Percentiles rank a stretch among this genome's conserved stretches.
These are phyloP conservation scores for Phoenix dactylifera DNA, from an alignment of 176 grass and related monocot genomes.

Conservation along the genomic window DNA sequence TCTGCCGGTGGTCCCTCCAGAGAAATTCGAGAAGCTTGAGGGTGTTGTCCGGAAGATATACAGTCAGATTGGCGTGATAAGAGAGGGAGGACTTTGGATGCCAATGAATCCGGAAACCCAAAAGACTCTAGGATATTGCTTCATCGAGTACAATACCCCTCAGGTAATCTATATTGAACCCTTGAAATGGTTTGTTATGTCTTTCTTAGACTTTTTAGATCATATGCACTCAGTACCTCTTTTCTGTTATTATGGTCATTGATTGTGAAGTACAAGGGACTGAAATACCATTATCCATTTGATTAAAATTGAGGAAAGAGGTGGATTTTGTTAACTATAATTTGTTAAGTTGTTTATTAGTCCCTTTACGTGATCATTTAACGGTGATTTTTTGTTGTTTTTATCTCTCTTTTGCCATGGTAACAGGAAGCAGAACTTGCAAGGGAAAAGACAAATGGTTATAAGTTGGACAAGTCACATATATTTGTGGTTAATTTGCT, in stretches of 20 bases:
- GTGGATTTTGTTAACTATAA: too few species aligned
- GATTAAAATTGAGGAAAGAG: too few species aligned
- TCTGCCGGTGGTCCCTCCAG: slow-evolving; percentile 60
- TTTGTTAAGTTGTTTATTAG: neutral
- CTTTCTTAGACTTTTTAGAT: neutral
- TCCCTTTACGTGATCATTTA: neutral
- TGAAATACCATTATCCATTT: too few species aligned
- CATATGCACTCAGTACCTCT: too few species aligned
- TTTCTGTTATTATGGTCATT: too few species aligned
- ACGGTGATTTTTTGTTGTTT: neutral
- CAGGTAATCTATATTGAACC: slow-evolving; percentile 34
- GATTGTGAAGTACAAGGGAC: too few species aligned
- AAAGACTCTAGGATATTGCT: slow-evolving; percentile 79
- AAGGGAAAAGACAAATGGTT: slow-evolving; percentile 87
- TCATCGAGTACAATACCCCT: slow-evolving; percentile 67
- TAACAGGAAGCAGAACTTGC: slow-evolving; percentile 83
- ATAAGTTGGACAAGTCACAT: slow-evolving; percentile 85
- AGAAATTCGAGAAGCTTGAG: slow-evolving; percentile 87
- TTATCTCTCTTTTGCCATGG: neutral
- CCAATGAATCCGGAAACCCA: slow-evolving; percentile 59
- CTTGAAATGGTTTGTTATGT: slow-evolving; percentile 3
- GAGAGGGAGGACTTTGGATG: slow-evolving; percentile 85
- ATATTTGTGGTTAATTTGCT: slow-evolving; percentile 86
- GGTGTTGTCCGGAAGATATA: slow-evolving; percentile 76
- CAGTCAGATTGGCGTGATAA: slow-evolving; percentile 63